Percentiles rank a stretch among this genome's conserved stretches.
These are phyloP conservation scores for Apiospora marii DNA, from an alignment of 2,329 filamentous ascomycete species.

Conservation along the genomic window DNA sequence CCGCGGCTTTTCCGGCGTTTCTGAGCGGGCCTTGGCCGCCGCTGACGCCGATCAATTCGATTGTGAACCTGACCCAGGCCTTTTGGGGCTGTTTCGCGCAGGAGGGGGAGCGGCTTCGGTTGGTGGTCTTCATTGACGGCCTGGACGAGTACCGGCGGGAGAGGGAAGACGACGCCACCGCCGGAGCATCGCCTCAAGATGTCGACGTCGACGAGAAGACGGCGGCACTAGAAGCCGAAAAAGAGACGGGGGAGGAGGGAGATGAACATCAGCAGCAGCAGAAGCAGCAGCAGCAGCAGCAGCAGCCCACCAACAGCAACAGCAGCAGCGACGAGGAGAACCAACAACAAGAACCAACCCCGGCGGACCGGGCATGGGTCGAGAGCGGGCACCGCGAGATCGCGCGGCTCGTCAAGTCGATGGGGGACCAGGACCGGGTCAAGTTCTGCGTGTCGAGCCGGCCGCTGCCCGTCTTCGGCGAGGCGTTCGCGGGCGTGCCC, in stretches of 20 bases:
- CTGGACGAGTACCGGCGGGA: conserved; percentile 40
- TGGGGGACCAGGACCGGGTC: neutral
- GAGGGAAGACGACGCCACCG: no score
- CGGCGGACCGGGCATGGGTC: conserved; percentile 42
- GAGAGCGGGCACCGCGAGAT: conserved; percentile 39
- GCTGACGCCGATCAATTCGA: conserved; percentile 37
- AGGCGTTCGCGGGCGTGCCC: neutral
- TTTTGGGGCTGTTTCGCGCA: conserved; percentile 41
- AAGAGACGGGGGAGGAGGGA: no score
- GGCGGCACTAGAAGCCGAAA: no score
- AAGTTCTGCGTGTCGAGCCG: conserved; percentile 24
- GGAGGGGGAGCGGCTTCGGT: conserved; percentile 37
- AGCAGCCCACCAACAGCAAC: no score
- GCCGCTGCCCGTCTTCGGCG: conserved; percentile 21
- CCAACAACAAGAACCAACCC: no score
- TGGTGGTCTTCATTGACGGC: conserved; percentile 40
- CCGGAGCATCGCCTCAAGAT: no score
- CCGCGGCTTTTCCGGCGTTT: conserved; percentile 30
- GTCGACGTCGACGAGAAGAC: no score
- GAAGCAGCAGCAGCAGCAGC: no score
- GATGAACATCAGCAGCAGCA: no score
- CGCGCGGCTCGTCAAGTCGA: conserved; percentile 32
- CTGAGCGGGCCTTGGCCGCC: conserved; percentile 41
- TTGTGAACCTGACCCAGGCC: conserved; percentile 38
- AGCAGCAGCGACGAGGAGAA: no score